A percentile compares a stretch with the other conserved stretches of the same genome.
Conservation (phyloP, 805 yeast genomes). For the Saccharomyces kudriavzevii region DNA sequence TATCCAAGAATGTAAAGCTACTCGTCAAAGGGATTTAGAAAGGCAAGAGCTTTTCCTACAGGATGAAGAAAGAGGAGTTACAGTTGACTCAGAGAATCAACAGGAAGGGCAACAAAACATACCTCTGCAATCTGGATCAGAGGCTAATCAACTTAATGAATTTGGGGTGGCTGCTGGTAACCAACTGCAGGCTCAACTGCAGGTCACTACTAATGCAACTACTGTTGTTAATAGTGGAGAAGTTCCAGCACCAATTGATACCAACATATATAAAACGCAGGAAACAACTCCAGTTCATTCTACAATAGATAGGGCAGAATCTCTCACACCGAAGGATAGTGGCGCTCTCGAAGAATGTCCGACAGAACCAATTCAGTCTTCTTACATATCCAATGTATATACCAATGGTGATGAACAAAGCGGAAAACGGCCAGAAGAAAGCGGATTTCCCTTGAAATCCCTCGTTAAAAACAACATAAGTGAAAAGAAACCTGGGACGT, state of each 20-base stretch:
- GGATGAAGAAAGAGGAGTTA: conserved; percentile 28
- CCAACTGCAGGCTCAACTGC: conserved; percentile 21
- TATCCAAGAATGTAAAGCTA: conserved; percentile 63
- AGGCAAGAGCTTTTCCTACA: conserved; percentile 37
- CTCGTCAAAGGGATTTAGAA: conserved; percentile 55
- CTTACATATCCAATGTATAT: background rate
- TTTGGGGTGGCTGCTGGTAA: conserved; percentile 21
- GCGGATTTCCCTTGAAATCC: background rate
- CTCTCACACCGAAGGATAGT: background rate
- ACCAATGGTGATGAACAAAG: background rate
- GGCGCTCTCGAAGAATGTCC: background rate
- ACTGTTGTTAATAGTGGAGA: background rate
- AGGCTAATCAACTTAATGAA: conserved; percentile 11
- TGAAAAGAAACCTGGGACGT: background rate
- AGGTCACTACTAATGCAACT: background rate
- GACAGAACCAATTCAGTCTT: background rate
- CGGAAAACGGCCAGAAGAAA: background rate
- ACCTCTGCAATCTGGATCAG: background rate
- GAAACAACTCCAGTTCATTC: background rate
- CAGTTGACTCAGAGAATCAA: background rate
- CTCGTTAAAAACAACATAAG: background rate
- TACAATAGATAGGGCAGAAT: background rate
- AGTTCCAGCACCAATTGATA: background rate
- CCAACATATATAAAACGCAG: background rate
- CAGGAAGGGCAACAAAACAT: conserved; percentile 4